Conservation (phyloP, 768 basidiomycete species). For the Fistulinella prunicolor region DNA sequence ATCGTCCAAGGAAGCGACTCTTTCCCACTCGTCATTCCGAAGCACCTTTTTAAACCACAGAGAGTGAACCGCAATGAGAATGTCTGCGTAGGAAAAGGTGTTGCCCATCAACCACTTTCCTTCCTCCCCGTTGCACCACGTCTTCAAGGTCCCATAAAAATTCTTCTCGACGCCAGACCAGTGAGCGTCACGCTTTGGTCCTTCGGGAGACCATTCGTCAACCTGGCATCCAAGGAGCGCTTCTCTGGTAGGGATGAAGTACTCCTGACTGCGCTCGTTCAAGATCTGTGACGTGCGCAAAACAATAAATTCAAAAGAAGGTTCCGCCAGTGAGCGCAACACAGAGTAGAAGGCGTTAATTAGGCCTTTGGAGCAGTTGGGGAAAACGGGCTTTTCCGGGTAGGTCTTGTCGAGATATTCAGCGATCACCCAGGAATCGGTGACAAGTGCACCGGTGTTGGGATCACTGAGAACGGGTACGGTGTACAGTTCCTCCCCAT, state of each 20-base stretch:
- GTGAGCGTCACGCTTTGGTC: conserved; percentile 31
- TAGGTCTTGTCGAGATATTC: conserved; percentile 37
- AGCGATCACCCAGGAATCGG: conserved; percentile 34
- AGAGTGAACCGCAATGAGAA: conserved; percentile 17
- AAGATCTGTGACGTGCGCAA: conserved; percentile 29
- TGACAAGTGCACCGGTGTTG: conserved; percentile 26
- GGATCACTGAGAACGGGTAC: conserved; percentile 36
- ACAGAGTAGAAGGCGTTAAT: conserved; percentile 23
- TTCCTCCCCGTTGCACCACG: conserved; percentile 19
- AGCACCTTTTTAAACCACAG: conserved; percentile 14
- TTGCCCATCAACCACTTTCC: conserved; percentile 33
- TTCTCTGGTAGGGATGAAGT: conserved; percentile 37
- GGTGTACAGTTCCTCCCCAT: conserved; percentile 27
- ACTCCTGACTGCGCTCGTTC: conserved; percentile 33
- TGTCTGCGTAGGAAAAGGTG: conserved; percentile 31
- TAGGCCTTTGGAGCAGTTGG: conserved; percentile 19
- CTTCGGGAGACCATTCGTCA: conserved; percentile 38
- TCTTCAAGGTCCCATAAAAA: conserved; percentile 7
- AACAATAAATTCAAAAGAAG: conserved; percentile 13
- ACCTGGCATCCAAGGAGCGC: conserved; percentile 34
- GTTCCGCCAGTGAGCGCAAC: neutral
- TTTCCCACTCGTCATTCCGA: too few species aligned
- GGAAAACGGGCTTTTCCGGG: conserved; percentile 30
- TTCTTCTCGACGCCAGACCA: conserved; percentile 21
- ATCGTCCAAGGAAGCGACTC: too few species aligned